Percentiles rank a stretch among this genome's conserved stretches.
Conservation (phyloP, 176 grass and related monocot genomes). For the Carex scoparia region DNA sequence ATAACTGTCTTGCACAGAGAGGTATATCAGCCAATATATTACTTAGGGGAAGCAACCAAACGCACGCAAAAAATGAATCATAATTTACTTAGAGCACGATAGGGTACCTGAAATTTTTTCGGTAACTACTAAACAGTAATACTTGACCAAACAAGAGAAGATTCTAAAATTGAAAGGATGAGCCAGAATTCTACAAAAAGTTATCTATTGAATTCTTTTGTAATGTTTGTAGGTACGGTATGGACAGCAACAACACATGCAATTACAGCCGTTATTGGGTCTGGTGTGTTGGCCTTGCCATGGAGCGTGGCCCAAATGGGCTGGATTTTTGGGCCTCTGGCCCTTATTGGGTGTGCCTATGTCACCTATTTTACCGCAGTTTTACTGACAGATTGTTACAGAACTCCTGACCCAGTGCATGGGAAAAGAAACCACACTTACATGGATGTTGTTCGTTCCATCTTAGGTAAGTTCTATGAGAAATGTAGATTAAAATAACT, state of each 20-base stretch:
- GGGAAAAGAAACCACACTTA: slow-evolving; percentile 87
- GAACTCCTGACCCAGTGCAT: slow-evolving; percentile 74
- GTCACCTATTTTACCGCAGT: slow-evolving; percentile 84
- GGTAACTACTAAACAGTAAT: neutral
- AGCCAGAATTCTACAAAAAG: neutral
- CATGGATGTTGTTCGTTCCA: slow-evolving; percentile 88
- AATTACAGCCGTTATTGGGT: slow-evolving; percentile 83
- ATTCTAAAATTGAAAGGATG: neutral
- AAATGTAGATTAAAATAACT: neutral
- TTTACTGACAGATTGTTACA: slow-evolving; percentile 82
- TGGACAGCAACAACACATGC: slow-evolving; percentile 95
- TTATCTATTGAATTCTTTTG: neutral
- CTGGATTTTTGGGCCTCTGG: slow-evolving; percentile 76
- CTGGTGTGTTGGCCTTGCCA: slow-evolving; percentile 83
- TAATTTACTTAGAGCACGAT: neutral
- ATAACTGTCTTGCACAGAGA: neutral
- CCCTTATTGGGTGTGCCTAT: slow-evolving; percentile 71
- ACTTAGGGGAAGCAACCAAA: neutral
- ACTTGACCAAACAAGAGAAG: neutral
- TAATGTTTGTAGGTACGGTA: slow-evolving; percentile 50
- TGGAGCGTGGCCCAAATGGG: slow-evolving; percentile 99
- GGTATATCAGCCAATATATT: neutral
- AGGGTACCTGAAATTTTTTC: neutral
- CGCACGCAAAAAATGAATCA: neutral
- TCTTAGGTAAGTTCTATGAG: slow-evolving; percentile 42